These are phyloP conservation scores for Aspergillus heteromorphus DNA, from an alignment of 495 filamentous ascomycete genomes.

Conservation along the genomic window DNA sequence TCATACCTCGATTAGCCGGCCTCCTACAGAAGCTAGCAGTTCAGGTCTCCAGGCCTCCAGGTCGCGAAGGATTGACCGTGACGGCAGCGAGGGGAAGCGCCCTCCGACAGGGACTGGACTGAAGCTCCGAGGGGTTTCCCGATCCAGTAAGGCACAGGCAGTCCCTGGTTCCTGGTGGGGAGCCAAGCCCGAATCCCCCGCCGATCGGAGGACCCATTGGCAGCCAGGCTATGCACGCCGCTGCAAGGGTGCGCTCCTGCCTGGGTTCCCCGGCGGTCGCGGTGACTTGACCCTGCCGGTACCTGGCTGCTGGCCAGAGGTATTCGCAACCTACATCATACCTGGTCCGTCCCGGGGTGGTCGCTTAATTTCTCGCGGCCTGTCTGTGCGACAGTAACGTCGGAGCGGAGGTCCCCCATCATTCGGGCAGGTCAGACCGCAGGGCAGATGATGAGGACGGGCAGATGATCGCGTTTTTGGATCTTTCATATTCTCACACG, in stretches of 20 bases:
- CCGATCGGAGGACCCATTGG: neutral
- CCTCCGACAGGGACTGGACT: neutral
- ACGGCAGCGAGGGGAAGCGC: neutral
- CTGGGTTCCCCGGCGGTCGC: neutral
- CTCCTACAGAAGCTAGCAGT: no score
- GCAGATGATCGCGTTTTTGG: slow-evolving; percentile 2
- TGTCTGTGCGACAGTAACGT: neutral
- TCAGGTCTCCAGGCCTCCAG: no score
- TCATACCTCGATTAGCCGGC: no score
- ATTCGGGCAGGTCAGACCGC: neutral
- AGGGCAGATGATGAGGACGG: neutral
- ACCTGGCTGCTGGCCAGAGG: neutral
- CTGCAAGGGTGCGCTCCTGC: neutral
- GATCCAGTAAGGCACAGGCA: neutral
- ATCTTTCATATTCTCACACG: no score
- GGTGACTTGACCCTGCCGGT: neutral
- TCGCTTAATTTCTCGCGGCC: neutral
- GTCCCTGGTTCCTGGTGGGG: neutral
- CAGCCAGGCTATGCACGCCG: neutral
- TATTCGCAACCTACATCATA: neutral
- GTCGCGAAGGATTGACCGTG: neutral
- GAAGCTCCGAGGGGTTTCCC: neutral
- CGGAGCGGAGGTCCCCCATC: neutral
- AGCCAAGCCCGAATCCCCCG: neutral
- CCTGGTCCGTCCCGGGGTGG: neutral